These are phyloP conservation scores for Mortierella sp. DNA, from an alignment of 371 early-diverging fungal species.

Conservation along the genomic window DNA sequence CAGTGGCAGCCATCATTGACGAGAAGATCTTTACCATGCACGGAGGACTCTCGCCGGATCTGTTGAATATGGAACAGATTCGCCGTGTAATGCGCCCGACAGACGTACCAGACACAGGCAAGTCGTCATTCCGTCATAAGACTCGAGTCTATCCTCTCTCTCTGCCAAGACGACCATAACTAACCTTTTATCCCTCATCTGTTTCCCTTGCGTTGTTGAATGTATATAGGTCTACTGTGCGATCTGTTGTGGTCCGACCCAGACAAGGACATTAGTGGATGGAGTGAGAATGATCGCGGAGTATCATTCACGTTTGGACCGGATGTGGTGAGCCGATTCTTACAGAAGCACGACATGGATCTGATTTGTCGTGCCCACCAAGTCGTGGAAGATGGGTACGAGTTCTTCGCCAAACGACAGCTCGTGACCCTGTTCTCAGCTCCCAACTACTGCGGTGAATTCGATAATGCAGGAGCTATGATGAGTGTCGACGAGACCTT, in stretches of 20 bases:
- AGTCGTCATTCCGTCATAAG: conserved; percentile 1
- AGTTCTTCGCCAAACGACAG: conserved; percentile 93
- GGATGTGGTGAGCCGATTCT: conserved; percentile 86
- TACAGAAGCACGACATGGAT: conserved; percentile 92
- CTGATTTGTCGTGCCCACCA: conserved; percentile 96
- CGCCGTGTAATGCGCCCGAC: conserved; percentile 91
- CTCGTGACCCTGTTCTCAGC: conserved; percentile 95
- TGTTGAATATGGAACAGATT: conserved; percentile 89
- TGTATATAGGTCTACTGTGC: conserved; percentile 67
- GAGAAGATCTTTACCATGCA: conserved; percentile 96
- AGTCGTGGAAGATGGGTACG: conserved; percentile 96
- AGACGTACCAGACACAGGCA: conserved; percentile 92
- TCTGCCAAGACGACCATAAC: background rate
- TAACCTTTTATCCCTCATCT: no score
- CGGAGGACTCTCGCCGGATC: conserved; percentile 94
- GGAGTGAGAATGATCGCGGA: conserved; percentile 94
- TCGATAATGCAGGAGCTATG: conserved; percentile 97
- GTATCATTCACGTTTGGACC: conserved; percentile 92
- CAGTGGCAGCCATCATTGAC: conserved; percentile 93
- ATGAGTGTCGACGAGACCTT: conserved; percentile 97
- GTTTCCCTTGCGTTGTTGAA: no score
- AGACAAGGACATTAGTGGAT: conserved; percentile 79
- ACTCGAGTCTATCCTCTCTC: conserved; percentile 4
- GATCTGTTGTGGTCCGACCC: conserved; percentile 99
- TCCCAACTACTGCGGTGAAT: conserved; percentile 96